Evolutionary conservation across 257 asterid genomes (phyloP).

Genomic region (Thymus mandschuricus): DNA sequence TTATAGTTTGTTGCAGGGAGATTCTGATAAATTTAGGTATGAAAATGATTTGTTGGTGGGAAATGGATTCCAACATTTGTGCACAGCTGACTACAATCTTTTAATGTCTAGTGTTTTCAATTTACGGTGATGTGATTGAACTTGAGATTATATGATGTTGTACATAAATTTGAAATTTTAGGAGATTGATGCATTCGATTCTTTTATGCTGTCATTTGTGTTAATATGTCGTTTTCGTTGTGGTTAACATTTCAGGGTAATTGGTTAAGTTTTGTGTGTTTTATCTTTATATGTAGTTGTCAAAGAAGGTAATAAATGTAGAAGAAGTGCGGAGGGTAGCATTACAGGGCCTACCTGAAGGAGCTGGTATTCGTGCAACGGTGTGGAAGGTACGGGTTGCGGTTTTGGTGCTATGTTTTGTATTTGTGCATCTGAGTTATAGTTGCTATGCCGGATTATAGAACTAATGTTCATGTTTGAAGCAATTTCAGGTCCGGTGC

Average conservation of each 20-base stretch:
- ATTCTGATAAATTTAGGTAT: conserved; percentile 3
- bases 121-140: neutral
- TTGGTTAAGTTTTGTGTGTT: conserved; percentile 27
- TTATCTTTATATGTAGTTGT: conserved; percentile 49
- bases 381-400: conserved; percentile 84
- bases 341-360: conserved; percentile 88
- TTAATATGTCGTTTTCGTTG: neutral
- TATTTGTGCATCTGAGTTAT: conserved; percentile 4
- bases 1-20: neutral
- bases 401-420: conserved; percentile 2
- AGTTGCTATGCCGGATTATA: neutral
- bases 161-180: conserved; percentile 2
- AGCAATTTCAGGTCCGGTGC: conserved; percentile 1
- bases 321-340: conserved; percentile 84
- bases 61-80: neutral
- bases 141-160: neutral
- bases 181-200: neutral
- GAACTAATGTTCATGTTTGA: neutral
- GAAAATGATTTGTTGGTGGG: neutral
- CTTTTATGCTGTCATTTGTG: conserved; percentile 1
- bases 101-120: neutral
- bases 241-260: conserved; percentile 12
- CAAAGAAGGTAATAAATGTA: conserved; percentile 78
- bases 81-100: neutral
- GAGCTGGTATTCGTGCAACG: conserved; percentile 82